phyloP scores from a whole-genome alignment of 352 stramenopile genomes.

The Globisporangium radiosum region DNA sequence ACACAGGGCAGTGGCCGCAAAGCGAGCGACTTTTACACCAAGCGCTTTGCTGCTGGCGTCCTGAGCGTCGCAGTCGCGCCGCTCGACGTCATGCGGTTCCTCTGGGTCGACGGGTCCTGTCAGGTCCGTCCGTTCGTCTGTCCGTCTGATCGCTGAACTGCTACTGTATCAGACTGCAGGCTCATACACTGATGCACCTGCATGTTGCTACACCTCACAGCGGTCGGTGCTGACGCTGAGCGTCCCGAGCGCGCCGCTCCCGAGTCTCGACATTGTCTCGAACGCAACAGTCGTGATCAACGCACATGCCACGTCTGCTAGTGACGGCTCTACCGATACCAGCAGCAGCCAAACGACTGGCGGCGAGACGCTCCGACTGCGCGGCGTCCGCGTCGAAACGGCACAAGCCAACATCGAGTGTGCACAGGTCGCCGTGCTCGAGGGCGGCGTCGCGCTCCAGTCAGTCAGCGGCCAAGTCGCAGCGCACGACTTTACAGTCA shows the following conservation, averaged over 20 bases:
- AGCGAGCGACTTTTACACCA: conserved; percentile 25
- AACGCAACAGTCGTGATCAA: conserved; percentile 55
- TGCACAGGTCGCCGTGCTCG: conserved; percentile 27
- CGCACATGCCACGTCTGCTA: conserved; percentile 6
- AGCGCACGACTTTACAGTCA: conserved; percentile 32
- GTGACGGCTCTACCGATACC: not conserved
- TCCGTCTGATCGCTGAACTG: not conserved
- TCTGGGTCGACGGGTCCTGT: conserved; percentile 66
- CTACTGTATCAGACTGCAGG: not conserved
- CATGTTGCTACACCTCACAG: conserved; percentile 13
- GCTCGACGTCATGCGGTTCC: conserved; percentile 33
- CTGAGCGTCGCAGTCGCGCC: conserved; percentile 24
- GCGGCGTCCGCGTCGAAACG: conserved; percentile 28
- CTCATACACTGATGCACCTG: not conserved
- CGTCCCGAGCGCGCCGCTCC: conserved; percentile 20
- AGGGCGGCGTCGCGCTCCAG: conserved; percentile 24
- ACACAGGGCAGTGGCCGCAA: conserved; percentile 20
- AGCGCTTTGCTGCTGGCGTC: conserved; percentile 16
- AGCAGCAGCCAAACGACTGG: not conserved
- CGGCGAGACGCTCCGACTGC: conserved; percentile 17
- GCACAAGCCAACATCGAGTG: conserved; percentile 43
- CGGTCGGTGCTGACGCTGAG: conserved; percentile 34
- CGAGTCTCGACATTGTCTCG: conserved; percentile 29
- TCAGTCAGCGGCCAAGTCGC: conserved; percentile 48
- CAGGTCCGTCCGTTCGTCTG: conserved; percentile 25